Percentiles rank a stretch among this genome's conserved stretches.
These are phyloP conservation scores for Penicillium hordei DNA, from an alignment of 2,329 filamentous ascomycete genomes.

Conservation along the genomic window DNA sequence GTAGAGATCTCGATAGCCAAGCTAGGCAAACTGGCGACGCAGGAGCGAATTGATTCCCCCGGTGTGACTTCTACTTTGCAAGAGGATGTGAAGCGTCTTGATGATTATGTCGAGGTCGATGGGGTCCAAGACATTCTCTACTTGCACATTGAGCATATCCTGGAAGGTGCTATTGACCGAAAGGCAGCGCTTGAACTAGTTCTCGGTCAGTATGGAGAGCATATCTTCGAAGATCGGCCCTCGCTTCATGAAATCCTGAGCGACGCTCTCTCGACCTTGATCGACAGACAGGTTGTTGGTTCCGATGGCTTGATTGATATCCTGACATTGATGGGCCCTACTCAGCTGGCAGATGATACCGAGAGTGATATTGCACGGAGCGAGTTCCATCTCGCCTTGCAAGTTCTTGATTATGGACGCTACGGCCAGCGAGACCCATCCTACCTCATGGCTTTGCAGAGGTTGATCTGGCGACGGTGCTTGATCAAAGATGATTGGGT, in stretches of 20 bases:
- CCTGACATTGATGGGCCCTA: constrained; percentile 73
- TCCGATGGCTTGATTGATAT: constrained; percentile 58
- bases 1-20: constrained; percentile 89
- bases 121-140: constrained; percentile 78
- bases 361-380: constrained; percentile 51
- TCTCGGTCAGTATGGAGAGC: constrained; percentile 63
- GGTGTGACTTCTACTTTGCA: constrained; percentile 41
- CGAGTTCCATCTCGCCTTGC: constrained; percentile 74
- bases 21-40: constrained; percentile 69
- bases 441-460: constrained; percentile 29
- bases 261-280: constrained; percentile 65
- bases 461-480: constrained; percentile 78
- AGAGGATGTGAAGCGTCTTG: constrained; percentile 53
- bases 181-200: constrained; percentile 75
- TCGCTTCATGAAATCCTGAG: constrained; percentile 71
- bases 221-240: constrained; percentile 57
- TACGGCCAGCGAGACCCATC: constrained; percentile 52
- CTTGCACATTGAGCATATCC: constrained; percentile 65
- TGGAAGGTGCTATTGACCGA: constrained; percentile 73
- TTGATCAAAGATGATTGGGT: constrained; percentile 84
- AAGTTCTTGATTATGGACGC: constrained; percentile 55
- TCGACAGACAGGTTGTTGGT: constrained; percentile 68
- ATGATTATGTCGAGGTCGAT: constrained; percentile 67
- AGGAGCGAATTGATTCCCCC: constrained; percentile 31
- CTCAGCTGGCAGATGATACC: constrained; percentile 45